A percentile compares a stretch with the other conserved stretches of the same genome.
Evolutionary conservation across 805 yeast genomes (phyloP).

Genomic region (Saturnispora halmiae): DNA sequence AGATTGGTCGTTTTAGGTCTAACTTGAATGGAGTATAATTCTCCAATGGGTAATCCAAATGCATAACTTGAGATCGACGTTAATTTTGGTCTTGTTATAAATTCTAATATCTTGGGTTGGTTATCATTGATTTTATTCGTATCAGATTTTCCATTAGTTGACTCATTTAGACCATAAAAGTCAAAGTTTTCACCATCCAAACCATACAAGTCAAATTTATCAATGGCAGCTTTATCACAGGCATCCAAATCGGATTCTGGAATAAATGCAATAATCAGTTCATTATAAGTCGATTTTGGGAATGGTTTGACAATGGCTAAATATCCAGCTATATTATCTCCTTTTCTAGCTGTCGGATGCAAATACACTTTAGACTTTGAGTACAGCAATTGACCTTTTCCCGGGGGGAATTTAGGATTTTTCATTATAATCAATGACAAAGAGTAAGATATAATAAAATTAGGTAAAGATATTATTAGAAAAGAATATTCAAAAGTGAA

Average conservation of each 20-base stretch:
- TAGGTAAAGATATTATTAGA: background rate
- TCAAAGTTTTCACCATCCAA: constrained; percentile 29
- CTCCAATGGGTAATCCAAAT: constrained; percentile 52
- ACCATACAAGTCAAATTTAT: constrained; percentile 32
- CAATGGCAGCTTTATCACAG: constrained; percentile 25
- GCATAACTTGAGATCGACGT: constrained; percentile 54
- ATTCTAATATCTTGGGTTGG: constrained; percentile 23
- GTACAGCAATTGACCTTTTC: constrained; percentile 41
- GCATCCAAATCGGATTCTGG: constrained; percentile 41
- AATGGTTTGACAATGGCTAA: constrained; percentile 53
- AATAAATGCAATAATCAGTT: constrained; percentile 56
- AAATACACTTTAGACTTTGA: constrained; percentile 67
- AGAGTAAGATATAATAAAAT: too few relatives aligned
- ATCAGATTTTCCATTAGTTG: constrained; percentile 2
- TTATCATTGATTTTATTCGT: constrained; percentile 17
- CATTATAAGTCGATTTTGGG: constrained; percentile 39
- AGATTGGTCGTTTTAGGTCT: constrained; percentile 78
- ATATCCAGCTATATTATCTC: constrained; percentile 76
- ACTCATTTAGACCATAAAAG: constrained; percentile 16
- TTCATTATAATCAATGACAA: background rate
- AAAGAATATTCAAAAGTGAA: background rate
- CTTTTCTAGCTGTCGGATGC: constrained; percentile 67
- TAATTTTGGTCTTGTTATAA: constrained; percentile 43
- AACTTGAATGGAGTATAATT: constrained; percentile 69
- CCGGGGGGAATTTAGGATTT: constrained; percentile 20